Percentiles rank a stretch among this genome's conserved stretches.
phyloP scores from a whole-genome alignment of 371 early-diverging fungal species.

The Circinella minor region DNA sequence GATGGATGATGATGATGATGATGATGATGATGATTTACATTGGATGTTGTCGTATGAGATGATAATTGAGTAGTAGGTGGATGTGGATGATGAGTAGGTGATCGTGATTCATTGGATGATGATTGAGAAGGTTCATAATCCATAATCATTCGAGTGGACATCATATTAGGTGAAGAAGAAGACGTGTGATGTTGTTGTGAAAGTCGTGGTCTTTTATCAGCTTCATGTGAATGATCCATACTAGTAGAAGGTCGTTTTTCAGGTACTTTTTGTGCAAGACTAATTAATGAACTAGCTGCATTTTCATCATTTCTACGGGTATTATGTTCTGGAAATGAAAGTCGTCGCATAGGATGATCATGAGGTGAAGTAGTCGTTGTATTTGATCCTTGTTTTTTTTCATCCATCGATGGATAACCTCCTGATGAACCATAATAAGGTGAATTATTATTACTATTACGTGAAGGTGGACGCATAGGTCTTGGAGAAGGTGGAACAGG shows the following conservation, averaged over 20 bases:
- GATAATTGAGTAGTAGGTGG: background rate
- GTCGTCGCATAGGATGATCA: background rate
- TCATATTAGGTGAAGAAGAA: slow-evolving; percentile 6
- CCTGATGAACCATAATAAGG: background rate
- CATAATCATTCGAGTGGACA: slow-evolving; percentile 2
- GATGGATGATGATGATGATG: slow-evolving; percentile 5
- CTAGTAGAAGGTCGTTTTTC: background rate
- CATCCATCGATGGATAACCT: background rate
- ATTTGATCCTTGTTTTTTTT: background rate
- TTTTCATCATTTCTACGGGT: slow-evolving; percentile 26
- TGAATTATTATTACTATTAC: slow-evolving; percentile 10
- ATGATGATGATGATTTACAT: background rate
- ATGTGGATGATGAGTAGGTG: background rate
- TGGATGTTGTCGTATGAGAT: background rate
- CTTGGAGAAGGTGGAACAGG: slow-evolving; percentile 11
- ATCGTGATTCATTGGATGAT: slow-evolving; percentile 3
- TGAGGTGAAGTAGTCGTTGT: background rate
- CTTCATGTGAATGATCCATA: background rate
- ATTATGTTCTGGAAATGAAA: background rate
- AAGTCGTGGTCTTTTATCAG: slow-evolving; percentile 13
- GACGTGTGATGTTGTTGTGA: background rate
- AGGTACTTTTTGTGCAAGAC: slow-evolving; percentile 28
- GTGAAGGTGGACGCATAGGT: slow-evolving; percentile 13
- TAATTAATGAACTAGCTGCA: slow-evolving; percentile 47
- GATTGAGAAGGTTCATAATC: slow-evolving; percentile 17